A percentile compares a stretch with the other conserved stretches of the same genome.
phyloP scores from a whole-genome alignment of 177 flowering plant species.

The Telopea speciosissima region DNA sequence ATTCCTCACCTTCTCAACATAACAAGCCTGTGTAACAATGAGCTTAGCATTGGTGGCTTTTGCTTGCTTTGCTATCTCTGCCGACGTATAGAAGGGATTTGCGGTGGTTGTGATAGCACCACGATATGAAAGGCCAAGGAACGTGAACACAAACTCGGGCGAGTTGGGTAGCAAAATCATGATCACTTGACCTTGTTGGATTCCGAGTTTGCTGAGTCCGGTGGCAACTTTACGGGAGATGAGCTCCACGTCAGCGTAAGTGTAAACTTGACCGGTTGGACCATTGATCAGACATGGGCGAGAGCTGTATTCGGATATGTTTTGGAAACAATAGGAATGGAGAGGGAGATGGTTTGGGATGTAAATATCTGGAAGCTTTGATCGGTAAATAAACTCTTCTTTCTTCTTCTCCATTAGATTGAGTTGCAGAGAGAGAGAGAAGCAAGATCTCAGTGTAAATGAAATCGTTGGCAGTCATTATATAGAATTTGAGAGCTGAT shows the following conservation, averaged over 20 bases:
- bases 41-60: slow-evolving; percentile 41
- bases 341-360: no score
- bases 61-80: slow-evolving; percentile 68
- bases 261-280: slow-evolving; percentile 37
- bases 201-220: slow-evolving; percentile 55
- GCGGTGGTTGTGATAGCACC: slow-evolving; percentile 79
- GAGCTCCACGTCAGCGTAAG: slow-evolving; percentile 61
- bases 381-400: no score
- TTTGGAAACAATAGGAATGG: no score
- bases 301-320: neutral
- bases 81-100: slow-evolving; percentile 72
- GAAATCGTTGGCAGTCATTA: no score
- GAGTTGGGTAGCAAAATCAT: no score
- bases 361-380: no score
- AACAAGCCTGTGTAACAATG: slow-evolving; percentile 51
- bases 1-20: slow-evolving; percentile 44
- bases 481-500: no score
- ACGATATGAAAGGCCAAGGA: slow-evolving; percentile 63
- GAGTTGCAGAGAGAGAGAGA: no score
- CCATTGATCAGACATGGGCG: slow-evolving; percentile 38
- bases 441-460: no score
- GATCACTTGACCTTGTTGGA: slow-evolving; percentile 36
- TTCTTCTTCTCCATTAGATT: no score
- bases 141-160: slow-evolving; percentile 59
- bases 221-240: slow-evolving; percentile 53